Percentiles rank a stretch among this genome's conserved stretches.
Conservation (phyloP, 768 basidiomycete species). For the Calocybe indica region DNA sequence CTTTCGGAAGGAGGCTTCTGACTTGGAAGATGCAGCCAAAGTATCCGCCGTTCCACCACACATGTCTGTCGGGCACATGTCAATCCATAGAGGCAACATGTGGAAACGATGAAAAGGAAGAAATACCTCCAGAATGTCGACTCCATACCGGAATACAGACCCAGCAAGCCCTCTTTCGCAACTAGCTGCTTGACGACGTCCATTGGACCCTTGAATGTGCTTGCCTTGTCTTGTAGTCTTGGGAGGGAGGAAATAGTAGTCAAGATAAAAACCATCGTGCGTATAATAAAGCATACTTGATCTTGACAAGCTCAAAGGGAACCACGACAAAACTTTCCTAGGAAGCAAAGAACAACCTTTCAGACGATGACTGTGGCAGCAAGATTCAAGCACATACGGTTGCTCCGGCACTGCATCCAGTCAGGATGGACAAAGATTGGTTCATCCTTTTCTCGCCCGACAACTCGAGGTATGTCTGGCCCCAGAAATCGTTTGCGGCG, state of each 20-base stretch:
- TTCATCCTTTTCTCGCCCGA: slow-evolving; percentile 82
- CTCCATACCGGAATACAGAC: slow-evolving; percentile 93
- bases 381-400: slow-evolving; percentile 37
- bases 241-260: not conserved
- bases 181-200: slow-evolving; percentile 84
- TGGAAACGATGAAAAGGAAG: not conserved
- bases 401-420: slow-evolving; percentile 92
- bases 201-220: slow-evolving; percentile 85
- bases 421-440: slow-evolving; percentile 79
- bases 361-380: not conserved
- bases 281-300: slow-evolving; percentile 43
- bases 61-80: slow-evolving; percentile 41
- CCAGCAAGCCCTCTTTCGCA: slow-evolving; percentile 72
- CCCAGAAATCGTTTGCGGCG: slow-evolving; percentile 95
- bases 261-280: not conserved
- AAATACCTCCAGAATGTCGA: slow-evolving; percentile 91
- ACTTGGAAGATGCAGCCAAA: slow-evolving; percentile 92
- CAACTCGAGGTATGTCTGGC: slow-evolving; percentile 60
- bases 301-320: slow-evolving; percentile 94
- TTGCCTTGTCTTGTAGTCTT: slow-evolving; percentile 88
- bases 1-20: slow-evolving; percentile 71
- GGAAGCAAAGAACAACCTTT: not conserved
- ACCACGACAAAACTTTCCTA: slow-evolving; percentile 91
- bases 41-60: slow-evolving; percentile 95
- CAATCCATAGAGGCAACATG: not conserved